Evolutionary conservation across 2,329 filamentous ascomycete species (phyloP).

Genomic region (Apiospora arundinis): DNA sequence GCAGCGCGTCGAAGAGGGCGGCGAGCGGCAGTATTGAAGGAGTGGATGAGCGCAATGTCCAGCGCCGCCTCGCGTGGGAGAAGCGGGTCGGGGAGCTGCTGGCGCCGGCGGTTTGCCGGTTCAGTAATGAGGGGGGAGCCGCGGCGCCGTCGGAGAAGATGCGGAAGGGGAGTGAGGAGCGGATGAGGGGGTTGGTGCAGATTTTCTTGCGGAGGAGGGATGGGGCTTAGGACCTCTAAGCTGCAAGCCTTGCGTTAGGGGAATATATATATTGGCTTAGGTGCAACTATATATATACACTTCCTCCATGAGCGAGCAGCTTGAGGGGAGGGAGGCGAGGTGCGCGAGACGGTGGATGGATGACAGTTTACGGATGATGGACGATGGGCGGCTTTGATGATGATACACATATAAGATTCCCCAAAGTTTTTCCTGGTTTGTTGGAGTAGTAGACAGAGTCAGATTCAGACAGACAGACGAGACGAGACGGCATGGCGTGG

Average conservation of each 20-base stretch:
- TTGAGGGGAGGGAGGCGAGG: no score
- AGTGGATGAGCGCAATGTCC: constrained; percentile 48
- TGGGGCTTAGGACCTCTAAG: neutral
- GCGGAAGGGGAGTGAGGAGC: constrained; percentile 64
- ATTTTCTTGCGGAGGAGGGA: constrained; percentile 63
- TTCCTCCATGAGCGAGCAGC: no score
- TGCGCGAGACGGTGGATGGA: no score
- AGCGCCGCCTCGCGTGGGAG: constrained; percentile 65
- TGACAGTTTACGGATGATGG: no score
- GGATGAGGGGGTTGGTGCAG: constrained; percentile 71
- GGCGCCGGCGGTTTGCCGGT: constrained; percentile 65
- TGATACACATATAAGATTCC: neutral
- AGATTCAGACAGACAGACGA: no score
- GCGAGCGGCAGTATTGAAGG: constrained; percentile 27
- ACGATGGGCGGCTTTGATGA: neutral
- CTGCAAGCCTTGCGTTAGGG: no score
- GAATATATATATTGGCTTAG: neutral
- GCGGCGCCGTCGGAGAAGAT: constrained; percentile 55
- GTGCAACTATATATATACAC: neutral
- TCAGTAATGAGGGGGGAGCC: neutral
- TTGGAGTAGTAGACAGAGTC: neutral
- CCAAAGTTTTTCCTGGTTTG: neutral
- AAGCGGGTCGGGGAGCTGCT: constrained; percentile 70
- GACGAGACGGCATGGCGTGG: no score
- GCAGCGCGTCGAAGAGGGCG: constrained; percentile 34